Evolutionary conservation across 768 basidiomycete species (phyloP), one percentile per base, ranked within the genome.

Genomic region (Coprinopsis sp.): DNA sequence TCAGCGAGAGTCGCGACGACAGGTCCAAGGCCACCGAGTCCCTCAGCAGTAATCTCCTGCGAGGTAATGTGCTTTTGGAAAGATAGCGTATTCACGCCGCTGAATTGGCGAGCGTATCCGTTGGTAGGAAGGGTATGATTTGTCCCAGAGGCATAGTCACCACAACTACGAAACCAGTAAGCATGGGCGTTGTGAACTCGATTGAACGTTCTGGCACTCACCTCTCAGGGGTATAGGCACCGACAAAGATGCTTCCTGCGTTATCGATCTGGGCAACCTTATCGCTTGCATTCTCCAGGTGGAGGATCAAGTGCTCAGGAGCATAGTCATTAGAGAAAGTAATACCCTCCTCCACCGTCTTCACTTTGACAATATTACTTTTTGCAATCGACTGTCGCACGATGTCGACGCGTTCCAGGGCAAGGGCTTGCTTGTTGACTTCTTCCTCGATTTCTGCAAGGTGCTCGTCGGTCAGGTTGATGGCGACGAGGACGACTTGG

Each of bases 11-110:
- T 90, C 16, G 78, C 85, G 4, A 98, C 95, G 11, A 86, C 69
- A 10, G 96, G 96, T 3, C 96, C 96, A 25, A 99, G 73, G 11
- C 55, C 69, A 55, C 73, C 72, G 46, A 99, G 71, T 13, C 96
- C 96, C 5, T 75, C 79, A 14, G 72, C 64, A 8, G 92, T 87
- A 19, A 98, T 79, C 62, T 96, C 88, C 63, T 98, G 96, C 4
- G 91, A 93, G 12, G 96, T 99, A 57, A 98, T 97, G 64, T 98
- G 88, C 66, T 99, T 99, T 63, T 97, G 94, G 86, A 98, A 99
- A 1, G 92, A 93, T 7, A 79, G 72, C 1, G 95, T 97, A 70
- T 95, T 97, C 55, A 99, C 96, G 4, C 96, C 96, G 55, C 93
- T 96, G 72, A 94, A 99, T 63, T 98, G 96, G 40, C 91, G 83